These are phyloP conservation scores for Vaccinium vitisidaea DNA, from an alignment of 148 eudicot species.

Conservation along the genomic window DNA sequence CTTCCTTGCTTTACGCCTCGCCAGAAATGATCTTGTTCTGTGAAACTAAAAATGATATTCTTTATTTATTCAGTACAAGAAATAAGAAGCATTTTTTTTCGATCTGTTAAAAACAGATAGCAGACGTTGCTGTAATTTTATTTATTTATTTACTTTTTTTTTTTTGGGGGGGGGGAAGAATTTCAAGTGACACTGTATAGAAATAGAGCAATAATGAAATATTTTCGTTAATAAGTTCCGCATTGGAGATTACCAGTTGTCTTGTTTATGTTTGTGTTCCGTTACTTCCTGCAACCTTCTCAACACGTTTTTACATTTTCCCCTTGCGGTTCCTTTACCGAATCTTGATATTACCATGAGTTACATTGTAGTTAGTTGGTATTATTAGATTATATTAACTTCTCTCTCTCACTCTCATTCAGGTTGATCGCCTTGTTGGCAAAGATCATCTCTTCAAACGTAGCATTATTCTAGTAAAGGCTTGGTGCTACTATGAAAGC, in stretches of 20 bases:
- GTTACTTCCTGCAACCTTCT: not conserved
- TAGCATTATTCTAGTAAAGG: slow-evolving; percentile 54
- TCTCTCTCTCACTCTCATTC: slow-evolving; percentile 15
- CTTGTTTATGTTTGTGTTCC: not conserved
- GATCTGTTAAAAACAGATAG: not conserved
- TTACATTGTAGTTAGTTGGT: not conserved
- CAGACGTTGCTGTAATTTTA: not conserved
- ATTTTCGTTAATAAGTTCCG: not conserved
- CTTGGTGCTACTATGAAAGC: slow-evolving; percentile 78
- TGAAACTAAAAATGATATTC: not conserved
- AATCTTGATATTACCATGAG: not conserved
- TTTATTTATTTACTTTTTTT: too few relatives aligned
- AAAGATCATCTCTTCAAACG: slow-evolving; percentile 60
- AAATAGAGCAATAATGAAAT: not conserved
- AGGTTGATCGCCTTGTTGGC: slow-evolving; percentile 63
- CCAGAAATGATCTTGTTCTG: slow-evolving; percentile 1
- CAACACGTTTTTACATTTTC: not conserved
- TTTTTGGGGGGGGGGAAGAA: too few relatives aligned
- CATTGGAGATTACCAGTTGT: not conserved
- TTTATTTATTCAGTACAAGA: not conserved
- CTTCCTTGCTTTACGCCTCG: not conserved
- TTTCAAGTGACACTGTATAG: not conserved
- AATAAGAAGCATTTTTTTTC: not conserved
- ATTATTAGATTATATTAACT: not conserved
- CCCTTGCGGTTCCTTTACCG: not conserved